phyloP scores from a whole-genome alignment of 2,329 filamentous ascomycete species.

The Cladophialophora bantiana region DNA sequence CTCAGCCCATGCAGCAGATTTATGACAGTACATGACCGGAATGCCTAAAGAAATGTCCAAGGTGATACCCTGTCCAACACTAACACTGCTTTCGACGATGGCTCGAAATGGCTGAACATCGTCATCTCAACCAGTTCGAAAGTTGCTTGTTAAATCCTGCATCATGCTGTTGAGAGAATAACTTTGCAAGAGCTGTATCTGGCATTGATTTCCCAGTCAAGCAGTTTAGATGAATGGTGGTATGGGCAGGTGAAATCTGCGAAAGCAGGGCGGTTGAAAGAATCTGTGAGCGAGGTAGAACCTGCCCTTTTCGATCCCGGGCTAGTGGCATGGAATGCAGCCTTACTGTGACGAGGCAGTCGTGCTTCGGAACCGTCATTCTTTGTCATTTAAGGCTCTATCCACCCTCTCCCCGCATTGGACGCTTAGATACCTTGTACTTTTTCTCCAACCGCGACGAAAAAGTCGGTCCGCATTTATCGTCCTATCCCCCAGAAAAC shows the following conservation, averaged over 20 bases:
- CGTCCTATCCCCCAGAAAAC: not conserved
- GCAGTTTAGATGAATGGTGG: not conserved
- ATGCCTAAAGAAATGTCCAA: not conserved
- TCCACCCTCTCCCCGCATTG: not conserved
- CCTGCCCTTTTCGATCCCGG: no score
- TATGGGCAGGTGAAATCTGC: not conserved
- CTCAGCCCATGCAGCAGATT: not conserved
- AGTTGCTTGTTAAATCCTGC: not conserved
- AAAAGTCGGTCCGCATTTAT: constrained; percentile 19
- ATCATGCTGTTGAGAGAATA: not conserved
- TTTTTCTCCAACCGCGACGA: constrained; percentile 4
- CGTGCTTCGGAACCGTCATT: not conserved
- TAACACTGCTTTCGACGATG: not conserved
- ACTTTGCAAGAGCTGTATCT: not conserved
- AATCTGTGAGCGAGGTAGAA: not conserved
- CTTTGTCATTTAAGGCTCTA: not conserved
- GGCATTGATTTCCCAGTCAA: not conserved
- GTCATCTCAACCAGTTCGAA: not conserved
- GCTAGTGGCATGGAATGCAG: not conserved
- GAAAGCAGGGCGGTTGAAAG: not conserved
- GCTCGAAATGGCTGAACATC: not conserved
- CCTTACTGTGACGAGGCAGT: not conserved
- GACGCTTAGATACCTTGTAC: not conserved
- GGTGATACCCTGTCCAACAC: not conserved
- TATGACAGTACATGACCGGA: not conserved